A percentile compares a stretch with the other conserved stretches of the same genome.
Evolutionary conservation across 2,329 filamentous ascomycete species (phyloP).

Genomic region (Emmonsiellopsis sp.): DNA sequence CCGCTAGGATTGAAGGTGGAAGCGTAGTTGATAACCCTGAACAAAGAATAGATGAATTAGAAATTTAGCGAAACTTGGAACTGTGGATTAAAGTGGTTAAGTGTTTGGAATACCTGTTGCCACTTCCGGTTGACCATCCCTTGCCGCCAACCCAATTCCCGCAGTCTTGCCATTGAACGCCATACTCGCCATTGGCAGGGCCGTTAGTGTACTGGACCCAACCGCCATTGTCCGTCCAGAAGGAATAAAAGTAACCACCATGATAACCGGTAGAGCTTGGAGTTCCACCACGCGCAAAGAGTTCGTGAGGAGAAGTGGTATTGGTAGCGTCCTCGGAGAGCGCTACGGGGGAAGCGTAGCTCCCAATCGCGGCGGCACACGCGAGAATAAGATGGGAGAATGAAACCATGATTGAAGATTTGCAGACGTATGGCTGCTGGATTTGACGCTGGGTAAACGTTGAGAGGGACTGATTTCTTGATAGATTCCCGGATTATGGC

Average conservation of each 20-base stretch:
- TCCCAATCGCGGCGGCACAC: slow-evolving; percentile 13
- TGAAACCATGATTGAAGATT: slow-evolving; percentile 17
- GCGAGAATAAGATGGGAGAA: slow-evolving; percentile 18
- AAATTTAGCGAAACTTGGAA: neutral
- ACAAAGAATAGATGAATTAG: neutral
- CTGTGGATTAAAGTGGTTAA: neutral
- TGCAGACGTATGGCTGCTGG: neutral
- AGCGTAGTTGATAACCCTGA: slow-evolving; percentile 20
- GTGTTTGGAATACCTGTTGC: neutral
- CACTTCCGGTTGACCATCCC: slow-evolving; percentile 36
- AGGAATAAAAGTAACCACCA: slow-evolving; percentile 42
- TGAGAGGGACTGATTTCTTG: neutral
- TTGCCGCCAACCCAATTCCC: slow-evolving; percentile 51
- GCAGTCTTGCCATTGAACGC: slow-evolving; percentile 34
- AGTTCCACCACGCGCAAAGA: slow-evolving; percentile 4
- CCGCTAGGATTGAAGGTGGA: slow-evolving; percentile 21
- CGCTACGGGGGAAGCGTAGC: slow-evolving; percentile 14
- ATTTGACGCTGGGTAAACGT: neutral
- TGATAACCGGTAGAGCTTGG: slow-evolving; percentile 20
- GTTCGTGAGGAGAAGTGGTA: neutral
- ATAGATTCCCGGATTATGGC: neutral
- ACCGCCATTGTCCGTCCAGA: slow-evolving; percentile 39
- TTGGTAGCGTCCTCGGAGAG: slow-evolving; percentile 10
- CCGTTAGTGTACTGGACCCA: slow-evolving; percentile 39
- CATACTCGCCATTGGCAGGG: slow-evolving; percentile 33